These are phyloP conservation scores for Pythium brassicae DNA, from an alignment of 352 stramenopile genomes.

Conservation along the genomic window DNA sequence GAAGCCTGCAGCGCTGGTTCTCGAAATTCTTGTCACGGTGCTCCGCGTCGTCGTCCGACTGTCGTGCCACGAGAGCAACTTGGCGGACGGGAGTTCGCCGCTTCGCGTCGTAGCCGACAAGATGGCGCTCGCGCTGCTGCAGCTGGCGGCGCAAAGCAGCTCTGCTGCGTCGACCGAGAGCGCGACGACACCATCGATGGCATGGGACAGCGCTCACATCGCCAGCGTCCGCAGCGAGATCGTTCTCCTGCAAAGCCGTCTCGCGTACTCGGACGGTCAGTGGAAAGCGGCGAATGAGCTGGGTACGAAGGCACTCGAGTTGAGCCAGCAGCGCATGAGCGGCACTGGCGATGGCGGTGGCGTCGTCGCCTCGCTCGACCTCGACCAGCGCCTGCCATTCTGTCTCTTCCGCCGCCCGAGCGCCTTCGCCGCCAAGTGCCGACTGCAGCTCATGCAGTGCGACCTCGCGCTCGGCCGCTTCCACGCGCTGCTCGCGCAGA, in stretches of 20 bases:
- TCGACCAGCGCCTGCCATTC: constrained; percentile 42
- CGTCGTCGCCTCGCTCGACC: constrained; percentile 4
- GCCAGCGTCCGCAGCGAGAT: constrained; percentile 22
- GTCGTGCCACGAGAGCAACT: constrained; percentile 23
- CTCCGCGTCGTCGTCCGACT: constrained; percentile 28
- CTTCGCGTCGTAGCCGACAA: constrained; percentile 22
- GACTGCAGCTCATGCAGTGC: constrained; percentile 32
- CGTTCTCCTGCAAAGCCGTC: constrained; percentile 31
- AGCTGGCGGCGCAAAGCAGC: constrained; percentile 7
- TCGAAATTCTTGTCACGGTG: constrained; percentile 26
- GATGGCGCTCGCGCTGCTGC: constrained; percentile 23
- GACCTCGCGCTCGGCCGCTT: constrained; percentile 29
- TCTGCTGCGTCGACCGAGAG: not conserved
- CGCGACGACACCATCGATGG: not conserved
- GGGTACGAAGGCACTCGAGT: constrained; percentile 19
- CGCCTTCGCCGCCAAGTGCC: constrained; percentile 35
- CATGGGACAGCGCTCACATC: constrained; percentile 1
- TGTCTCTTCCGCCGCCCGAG: constrained; percentile 24
- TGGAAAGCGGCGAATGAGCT: constrained; percentile 25
- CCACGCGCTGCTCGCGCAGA: constrained; percentile 20
- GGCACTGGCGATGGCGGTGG: not conserved
- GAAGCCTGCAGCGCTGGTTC: constrained; percentile 12
- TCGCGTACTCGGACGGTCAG: constrained; percentile 28
- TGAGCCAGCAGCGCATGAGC: constrained; percentile 5
- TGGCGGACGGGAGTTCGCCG: constrained; percentile 18